A percentile compares a stretch with the other conserved stretches of the same genome.
These are phyloP conservation scores for Podospora pseudoanserina DNA, from an alignment of 495 filamentous ascomycete genomes.

Conservation along the genomic window DNA sequence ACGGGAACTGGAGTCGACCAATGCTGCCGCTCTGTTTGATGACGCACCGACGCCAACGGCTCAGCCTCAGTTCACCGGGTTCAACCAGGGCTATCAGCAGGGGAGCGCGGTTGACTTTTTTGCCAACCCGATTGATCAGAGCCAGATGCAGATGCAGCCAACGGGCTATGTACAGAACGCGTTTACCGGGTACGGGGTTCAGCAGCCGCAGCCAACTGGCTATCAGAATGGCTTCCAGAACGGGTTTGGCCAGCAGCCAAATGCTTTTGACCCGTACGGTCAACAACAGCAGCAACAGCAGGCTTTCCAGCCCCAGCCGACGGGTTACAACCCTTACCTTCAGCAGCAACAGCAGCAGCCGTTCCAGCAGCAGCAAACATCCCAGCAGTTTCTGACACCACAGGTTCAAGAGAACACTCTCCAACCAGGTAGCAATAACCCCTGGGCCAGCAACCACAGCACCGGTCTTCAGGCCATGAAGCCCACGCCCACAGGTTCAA, in stretches of 20 bases:
- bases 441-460: constrained; percentile 57
- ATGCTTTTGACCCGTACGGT: constrained; percentile 49
- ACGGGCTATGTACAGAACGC: constrained; percentile 84
- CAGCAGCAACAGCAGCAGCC: constrained; percentile 51
- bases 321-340: constrained; percentile 74
- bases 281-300: constrained; percentile 55
- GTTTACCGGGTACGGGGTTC: constrained; percentile 54
- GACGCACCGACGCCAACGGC: constrained; percentile 60
- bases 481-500: constrained; percentile 79
- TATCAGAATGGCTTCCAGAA: constrained; percentile 56
- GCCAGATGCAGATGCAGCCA: constrained; percentile 64
- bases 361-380: constrained; percentile 38
- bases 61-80: constrained; percentile 76
- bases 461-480: constrained; percentile 43
- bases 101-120: constrained; percentile 93
- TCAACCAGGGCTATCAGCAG: constrained; percentile 96
- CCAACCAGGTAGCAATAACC: constrained; percentile 81
- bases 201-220: constrained; percentile 54
- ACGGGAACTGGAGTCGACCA: constrained; percentile 84
- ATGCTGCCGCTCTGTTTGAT: constrained; percentile 83
- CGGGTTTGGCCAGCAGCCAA: constrained; percentile 38
- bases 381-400: constrained; percentile 49
- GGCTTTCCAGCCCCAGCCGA: constrained; percentile 66
- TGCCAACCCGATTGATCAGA: constrained; percentile 81
- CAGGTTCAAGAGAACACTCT: constrained; percentile 56